phyloP scores from a whole-genome alignment of 73 alveolate species.

The Paramecium primaurelia region DNA sequence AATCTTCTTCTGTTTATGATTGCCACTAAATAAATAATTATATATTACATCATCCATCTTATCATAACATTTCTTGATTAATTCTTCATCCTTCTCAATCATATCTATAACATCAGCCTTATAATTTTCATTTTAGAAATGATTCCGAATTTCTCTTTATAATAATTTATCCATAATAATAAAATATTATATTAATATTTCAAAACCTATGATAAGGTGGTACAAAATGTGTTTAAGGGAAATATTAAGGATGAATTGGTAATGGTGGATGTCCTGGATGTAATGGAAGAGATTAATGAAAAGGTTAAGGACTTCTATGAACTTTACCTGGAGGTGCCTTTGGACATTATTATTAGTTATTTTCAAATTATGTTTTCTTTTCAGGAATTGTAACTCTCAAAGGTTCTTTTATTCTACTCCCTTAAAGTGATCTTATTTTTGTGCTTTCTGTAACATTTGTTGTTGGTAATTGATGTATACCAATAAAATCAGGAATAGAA shows the following conservation, averaged over 20 bases:
- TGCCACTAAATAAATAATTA: not conserved
- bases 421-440: not conserved
- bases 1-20: slow-evolving; percentile 42
- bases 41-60: slow-evolving; percentile 53
- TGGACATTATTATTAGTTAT: not conserved
- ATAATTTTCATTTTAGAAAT: slow-evolving; percentile 33
- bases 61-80: slow-evolving; percentile 49
- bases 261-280: not conserved
- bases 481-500: not conserved
- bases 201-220: slow-evolving; percentile 20
- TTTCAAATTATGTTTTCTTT: not conserved
- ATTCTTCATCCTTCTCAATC: slow-evolving; percentile 62
- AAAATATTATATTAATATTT: not conserved
- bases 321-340: not conserved
- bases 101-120: slow-evolving; percentile 23
- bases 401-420: not conserved
- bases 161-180: slow-evolving; percentile 5
- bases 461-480: slow-evolving; percentile 17
- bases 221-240: not conserved
- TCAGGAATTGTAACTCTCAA: slow-evolving; percentile 2
- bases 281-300: not conserved
- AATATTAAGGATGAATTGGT: not conserved
- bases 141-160: slow-evolving; percentile 11
- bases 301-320: not conserved
- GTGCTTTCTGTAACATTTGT: not conserved